These are phyloP conservation scores for Ormosia semicastrata DNA, from an alignment of 306 rosid species.

Conservation along the genomic window DNA sequence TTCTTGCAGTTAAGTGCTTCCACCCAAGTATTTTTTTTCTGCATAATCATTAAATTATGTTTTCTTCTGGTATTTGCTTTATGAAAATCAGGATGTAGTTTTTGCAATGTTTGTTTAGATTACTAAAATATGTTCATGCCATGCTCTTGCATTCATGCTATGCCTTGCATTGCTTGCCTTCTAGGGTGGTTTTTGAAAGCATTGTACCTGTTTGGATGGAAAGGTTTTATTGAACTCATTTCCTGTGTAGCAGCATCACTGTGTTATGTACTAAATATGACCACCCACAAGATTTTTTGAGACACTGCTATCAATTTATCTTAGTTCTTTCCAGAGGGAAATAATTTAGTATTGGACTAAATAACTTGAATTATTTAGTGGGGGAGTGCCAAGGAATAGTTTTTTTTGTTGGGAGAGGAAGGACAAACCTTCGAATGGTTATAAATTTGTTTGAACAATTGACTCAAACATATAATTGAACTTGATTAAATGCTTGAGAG, in stretches of 20 bases:
- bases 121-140: too few relatives aligned
- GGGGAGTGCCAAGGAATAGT: background rate
- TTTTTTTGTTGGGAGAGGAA: too few relatives aligned
- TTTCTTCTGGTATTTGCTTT: background rate
- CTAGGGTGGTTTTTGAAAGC: background rate
- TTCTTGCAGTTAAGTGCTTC: constrained; percentile 20
- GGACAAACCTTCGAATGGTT: background rate
- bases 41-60: background rate
- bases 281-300: background rate
- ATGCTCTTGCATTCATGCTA: too few relatives aligned
- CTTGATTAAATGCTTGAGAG: constrained; percentile 13
- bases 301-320: constrained; percentile 1
- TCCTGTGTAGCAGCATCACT: background rate
- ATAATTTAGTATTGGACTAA: background rate
- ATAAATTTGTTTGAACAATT: background rate
- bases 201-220: background rate
- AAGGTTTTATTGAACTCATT: background rate
- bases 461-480: background rate
- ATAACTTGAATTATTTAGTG: background rate
- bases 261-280: background rate
- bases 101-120: too few relatives aligned
- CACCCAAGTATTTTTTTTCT: constrained; percentile 9
- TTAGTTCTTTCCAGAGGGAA: background rate
- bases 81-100: background rate
- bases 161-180: background rate